Evolutionary conservation across 2,329 filamentous ascomycete species (phyloP).

Genomic region (Colletotrichum sp.): DNA sequence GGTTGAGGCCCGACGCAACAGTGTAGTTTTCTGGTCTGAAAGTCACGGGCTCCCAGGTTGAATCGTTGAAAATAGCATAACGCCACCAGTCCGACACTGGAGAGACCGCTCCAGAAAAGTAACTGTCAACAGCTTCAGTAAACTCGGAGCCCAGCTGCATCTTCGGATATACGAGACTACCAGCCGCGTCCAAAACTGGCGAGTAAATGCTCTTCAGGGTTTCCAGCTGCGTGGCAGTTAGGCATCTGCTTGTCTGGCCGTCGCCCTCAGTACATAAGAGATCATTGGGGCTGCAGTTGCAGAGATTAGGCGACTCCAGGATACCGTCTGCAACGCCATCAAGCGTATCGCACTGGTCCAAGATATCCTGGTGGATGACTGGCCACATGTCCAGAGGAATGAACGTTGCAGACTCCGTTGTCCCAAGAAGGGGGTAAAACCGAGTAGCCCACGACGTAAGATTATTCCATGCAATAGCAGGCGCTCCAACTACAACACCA

Average conservation of each 20-base stretch:
- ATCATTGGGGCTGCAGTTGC: conserved; percentile 41
- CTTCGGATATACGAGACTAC: conserved; percentile 42
- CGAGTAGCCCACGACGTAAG: conserved; percentile 31
- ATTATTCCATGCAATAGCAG: conserved; percentile 45
- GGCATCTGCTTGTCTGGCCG: background rate
- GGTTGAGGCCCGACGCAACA: conserved; percentile 33
- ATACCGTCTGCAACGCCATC: conserved; percentile 29
- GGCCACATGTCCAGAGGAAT: conserved; percentile 34
- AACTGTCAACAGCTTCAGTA: conserved; percentile 42
- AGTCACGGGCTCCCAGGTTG: conserved; percentile 39
- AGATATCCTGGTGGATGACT: conserved; percentile 18
- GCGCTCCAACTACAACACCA: conserved; percentile 41
- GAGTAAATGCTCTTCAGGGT: conserved; percentile 36
- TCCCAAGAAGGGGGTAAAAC: conserved; percentile 43
- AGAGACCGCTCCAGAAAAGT: conserved; percentile 36
- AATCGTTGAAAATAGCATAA: conserved; percentile 45
- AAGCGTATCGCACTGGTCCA: conserved; percentile 31
- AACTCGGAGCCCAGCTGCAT: conserved; percentile 52
- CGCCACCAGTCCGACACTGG: conserved; percentile 37
- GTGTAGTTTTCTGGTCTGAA: conserved; percentile 36
- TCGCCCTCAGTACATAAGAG: conserved; percentile 38
- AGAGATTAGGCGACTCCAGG: conserved; percentile 19
- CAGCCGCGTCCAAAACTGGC: conserved; percentile 32
- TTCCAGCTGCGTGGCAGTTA: conserved; percentile 35
- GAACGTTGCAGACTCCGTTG: conserved; percentile 36